phyloP scores from a whole-genome alignment of 441 rosid genomes.

The Populus tomentosa region DNA sequence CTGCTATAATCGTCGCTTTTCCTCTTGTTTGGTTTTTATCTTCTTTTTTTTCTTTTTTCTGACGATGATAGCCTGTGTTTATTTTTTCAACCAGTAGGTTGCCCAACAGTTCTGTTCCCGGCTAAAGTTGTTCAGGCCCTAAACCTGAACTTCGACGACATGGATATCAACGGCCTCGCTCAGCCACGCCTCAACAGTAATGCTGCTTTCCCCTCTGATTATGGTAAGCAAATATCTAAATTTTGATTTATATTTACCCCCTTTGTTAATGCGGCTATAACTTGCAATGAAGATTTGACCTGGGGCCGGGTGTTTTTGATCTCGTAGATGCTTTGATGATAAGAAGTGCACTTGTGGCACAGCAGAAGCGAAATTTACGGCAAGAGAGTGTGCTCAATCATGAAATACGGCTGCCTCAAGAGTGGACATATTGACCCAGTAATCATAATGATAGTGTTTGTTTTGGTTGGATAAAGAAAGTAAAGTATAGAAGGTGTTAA shows the following conservation, averaged over 20 bases:
- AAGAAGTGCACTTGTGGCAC: slow-evolving; percentile 29
- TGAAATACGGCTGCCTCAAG: slow-evolving; percentile 53
- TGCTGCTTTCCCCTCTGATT: slow-evolving; percentile 27
- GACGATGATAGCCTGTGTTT: not conserved
- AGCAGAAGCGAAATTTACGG: slow-evolving; percentile 35
- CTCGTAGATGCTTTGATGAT: slow-evolving; percentile 42
- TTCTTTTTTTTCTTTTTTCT: not conserved
- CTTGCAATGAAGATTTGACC: not conserved
- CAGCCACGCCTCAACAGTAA: slow-evolving; percentile 27
- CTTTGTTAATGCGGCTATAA: not conserved
- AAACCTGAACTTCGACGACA: slow-evolving; percentile 34
- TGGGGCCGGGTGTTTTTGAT: not conserved
- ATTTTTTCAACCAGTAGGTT: slow-evolving; percentile 17
- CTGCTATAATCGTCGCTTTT: not conserved
- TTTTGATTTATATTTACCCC: not conserved
- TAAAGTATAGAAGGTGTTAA: not conserved
- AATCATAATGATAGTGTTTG: not conserved
- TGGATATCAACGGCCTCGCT: slow-evolving; percentile 11
- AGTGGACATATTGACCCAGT: slow-evolving; percentile 53
- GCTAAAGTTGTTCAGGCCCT: slow-evolving; percentile 51
- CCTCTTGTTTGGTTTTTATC: not conserved
- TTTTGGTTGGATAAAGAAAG: not conserved
- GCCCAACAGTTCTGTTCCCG: slow-evolving; percentile 44
- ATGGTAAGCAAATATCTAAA: slow-evolving; percentile 30
- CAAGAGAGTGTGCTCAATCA: slow-evolving; percentile 27